phyloP scores from a whole-genome alignment of 2,329 filamentous ascomycete genomes.

The Phyllosticta citribraziliensis region DNA sequence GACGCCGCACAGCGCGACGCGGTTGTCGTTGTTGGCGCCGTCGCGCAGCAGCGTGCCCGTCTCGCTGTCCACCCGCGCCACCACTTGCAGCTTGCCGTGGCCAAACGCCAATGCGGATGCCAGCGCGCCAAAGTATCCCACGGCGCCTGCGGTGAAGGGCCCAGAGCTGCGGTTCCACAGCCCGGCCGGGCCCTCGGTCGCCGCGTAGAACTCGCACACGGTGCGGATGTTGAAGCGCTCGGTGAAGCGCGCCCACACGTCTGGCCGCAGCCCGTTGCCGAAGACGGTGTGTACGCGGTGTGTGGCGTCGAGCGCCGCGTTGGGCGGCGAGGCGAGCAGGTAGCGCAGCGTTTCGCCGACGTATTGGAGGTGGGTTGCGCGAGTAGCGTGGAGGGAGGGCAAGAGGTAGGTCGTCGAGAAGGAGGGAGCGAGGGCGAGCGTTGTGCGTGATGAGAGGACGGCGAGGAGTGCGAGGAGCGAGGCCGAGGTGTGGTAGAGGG shows the following conservation, averaged over 20 bases:
- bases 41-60: conserved; percentile 55
- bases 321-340: conserved; percentile 56
- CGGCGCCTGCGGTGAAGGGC: conserved; percentile 3
- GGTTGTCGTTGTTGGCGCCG: conserved; percentile 31
- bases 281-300: conserved; percentile 52
- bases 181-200: conserved; percentile 54
- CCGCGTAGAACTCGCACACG: conserved; percentile 68
- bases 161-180: conserved; percentile 6
- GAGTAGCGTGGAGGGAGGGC: conserved; percentile 57
- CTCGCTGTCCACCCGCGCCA: conserved; percentile 45
- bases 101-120: background rate
- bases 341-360: conserved; percentile 71
- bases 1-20: background rate
- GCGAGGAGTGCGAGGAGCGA: conserved; percentile 48
- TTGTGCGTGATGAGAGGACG: conserved; percentile 32
- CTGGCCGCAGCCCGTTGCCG: conserved; percentile 58
- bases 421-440: conserved; percentile 53
- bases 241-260: conserved; percentile 57
- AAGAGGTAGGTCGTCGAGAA: conserved; percentile 65
- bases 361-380: conserved; percentile 63
- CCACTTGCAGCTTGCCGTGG: background rate
- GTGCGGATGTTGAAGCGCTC: conserved; percentile 53
- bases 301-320: conserved; percentile 45
- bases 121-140: conserved; percentile 2
- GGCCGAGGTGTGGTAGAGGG: conserved; percentile 66